Conservation (phyloP, 371 early-diverging fungal species). For the Amoeboaphelidium protococcarum region DNA sequence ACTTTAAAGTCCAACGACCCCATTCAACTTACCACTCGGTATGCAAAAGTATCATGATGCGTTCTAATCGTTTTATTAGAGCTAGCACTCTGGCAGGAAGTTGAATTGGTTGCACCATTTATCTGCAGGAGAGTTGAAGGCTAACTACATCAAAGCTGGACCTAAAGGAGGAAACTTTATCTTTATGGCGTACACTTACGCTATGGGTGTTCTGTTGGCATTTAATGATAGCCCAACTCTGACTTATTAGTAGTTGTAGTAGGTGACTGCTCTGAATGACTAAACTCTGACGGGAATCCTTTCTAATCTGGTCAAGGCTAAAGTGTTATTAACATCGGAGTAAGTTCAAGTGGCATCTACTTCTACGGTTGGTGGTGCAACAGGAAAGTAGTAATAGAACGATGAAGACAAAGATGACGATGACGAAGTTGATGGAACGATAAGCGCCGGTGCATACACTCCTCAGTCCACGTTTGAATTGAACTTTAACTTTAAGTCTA, state of each 20-base stretch:
- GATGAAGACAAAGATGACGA: neutral
- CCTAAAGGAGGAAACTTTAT: neutral
- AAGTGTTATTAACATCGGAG: conserved; percentile 22
- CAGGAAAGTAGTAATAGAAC: neutral
- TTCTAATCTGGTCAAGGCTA: conserved; percentile 49
- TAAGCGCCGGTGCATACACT: neutral
- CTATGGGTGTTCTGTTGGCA: conserved; percentile 64
- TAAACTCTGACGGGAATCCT: conserved; percentile 40
- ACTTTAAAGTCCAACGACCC: conserved; percentile 26
- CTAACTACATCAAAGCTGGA: neutral
- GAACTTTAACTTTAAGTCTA: conserved; percentile 64
- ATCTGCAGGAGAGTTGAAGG: conserved; percentile 35
- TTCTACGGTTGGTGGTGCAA: neutral
- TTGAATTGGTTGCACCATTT: conserved; percentile 64
- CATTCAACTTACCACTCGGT: conserved; percentile 20
- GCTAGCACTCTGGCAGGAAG: conserved; percentile 46
- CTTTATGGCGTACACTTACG: conserved; percentile 40
- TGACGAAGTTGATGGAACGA: neutral
- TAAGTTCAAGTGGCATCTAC: neutral
- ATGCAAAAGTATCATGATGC: conserved; percentile 32
- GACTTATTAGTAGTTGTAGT: conserved; percentile 30
- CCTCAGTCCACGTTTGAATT: conserved; percentile 20
- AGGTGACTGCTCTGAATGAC: conserved; percentile 33
- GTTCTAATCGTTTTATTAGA: conserved; percentile 46
- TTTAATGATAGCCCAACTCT: conserved; percentile 38